phyloP scores from a whole-genome alignment of 768 basidiomycete species.

The Leccinum broughii region DNA sequence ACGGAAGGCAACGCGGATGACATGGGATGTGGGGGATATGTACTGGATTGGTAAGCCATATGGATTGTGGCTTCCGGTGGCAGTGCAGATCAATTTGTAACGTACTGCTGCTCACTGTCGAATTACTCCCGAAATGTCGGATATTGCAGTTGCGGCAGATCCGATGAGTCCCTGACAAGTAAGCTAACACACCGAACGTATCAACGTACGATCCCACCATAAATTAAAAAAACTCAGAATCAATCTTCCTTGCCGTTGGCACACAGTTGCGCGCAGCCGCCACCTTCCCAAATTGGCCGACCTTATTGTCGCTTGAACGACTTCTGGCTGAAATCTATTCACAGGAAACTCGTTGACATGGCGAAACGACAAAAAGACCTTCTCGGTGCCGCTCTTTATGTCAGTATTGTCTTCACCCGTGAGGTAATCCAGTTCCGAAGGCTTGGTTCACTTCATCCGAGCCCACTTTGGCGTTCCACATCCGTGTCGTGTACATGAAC shows the following conservation, averaged over 20 bases:
- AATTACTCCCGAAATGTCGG: neutral
- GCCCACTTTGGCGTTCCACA: slow-evolving; percentile 26
- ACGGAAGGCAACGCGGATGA: slow-evolving; percentile 3
- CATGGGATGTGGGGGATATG: slow-evolving; percentile 7
- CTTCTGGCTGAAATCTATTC: slow-evolving; percentile 21
- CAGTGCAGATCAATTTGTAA: neutral
- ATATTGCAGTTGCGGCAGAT: neutral
- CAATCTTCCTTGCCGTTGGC: slow-evolving; percentile 4
- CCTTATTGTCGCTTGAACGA: slow-evolving; percentile 29
- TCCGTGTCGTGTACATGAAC: slow-evolving; percentile 26
- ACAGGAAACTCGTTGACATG: slow-evolving; percentile 36
- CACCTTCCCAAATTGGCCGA: slow-evolving; percentile 24
- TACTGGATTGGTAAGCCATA: slow-evolving; percentile 23
- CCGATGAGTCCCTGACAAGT: neutral
- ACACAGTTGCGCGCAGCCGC: neutral
- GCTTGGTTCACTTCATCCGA: slow-evolving; percentile 22
- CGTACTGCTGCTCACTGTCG: neutral
- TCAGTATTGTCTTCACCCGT: slow-evolving; percentile 27
- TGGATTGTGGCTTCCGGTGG: neutral
- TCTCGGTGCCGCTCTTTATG: slow-evolving; percentile 32
- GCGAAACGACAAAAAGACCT: slow-evolving; percentile 32
- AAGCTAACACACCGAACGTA: slow-evolving; percentile 1
- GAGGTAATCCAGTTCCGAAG: slow-evolving; percentile 25
- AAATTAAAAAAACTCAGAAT: neutral
- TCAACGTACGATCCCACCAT: neutral